These are phyloP conservation scores for Boletus subparvulus DNA, from an alignment of 768 basidiomycete species.

Conservation along the genomic window DNA sequence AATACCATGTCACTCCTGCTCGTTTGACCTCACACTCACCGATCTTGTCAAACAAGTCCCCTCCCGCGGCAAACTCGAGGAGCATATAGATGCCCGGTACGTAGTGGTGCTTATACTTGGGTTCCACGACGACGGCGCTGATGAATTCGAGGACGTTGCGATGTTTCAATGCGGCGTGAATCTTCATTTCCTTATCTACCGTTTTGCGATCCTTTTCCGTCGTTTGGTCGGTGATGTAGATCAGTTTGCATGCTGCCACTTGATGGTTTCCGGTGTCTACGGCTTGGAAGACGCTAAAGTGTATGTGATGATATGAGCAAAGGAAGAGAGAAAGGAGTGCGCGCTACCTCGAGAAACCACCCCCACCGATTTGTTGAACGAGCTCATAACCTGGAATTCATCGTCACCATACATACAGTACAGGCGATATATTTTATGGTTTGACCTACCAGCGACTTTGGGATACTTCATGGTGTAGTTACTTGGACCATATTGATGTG, in stretches of 20 bases:
- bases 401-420: neutral
- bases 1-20: neutral
- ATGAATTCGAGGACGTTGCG: constrained; percentile 80
- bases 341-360: constrained; percentile 77
- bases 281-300: constrained; percentile 75
- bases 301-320: neutral
- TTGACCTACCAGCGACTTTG: constrained; percentile 28
- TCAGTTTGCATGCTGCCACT: constrained; percentile 87
- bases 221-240: constrained; percentile 61
- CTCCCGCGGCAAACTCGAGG: constrained; percentile 88
- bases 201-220: constrained; percentile 72
- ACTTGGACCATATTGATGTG: constrained; percentile 9
- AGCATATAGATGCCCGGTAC: constrained; percentile 89
- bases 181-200: constrained; percentile 88
- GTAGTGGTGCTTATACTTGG: constrained; percentile 53
- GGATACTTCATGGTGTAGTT: constrained; percentile 32
- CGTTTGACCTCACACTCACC: constrained; percentile 49
- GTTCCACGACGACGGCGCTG: constrained; percentile 72
- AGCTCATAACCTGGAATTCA: constrained; percentile 59
- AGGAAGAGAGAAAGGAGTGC: neutral
- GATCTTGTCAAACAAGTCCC: constrained; percentile 98
- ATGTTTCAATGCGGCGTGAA: constrained; percentile 81
- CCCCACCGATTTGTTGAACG: constrained; percentile 77
- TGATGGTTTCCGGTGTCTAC: constrained; percentile 63
- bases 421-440: neutral